These are phyloP conservation scores for Fusarium miscanthi DNA, from an alignment of 2,329 filamentous ascomycete genomes.

Conservation along the genomic window DNA sequence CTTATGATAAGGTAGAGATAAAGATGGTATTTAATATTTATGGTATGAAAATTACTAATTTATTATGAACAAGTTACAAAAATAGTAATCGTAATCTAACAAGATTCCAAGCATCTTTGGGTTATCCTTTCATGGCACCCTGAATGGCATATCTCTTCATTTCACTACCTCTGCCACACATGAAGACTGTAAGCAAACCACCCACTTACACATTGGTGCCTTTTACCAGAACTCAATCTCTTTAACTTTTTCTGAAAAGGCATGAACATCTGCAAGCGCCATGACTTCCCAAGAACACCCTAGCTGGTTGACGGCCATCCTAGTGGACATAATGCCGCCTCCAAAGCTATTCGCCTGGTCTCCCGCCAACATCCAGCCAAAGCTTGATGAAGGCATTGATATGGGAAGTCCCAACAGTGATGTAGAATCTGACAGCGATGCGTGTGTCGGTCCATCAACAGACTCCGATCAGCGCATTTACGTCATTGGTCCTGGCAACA, in stretches of 20 bases:
- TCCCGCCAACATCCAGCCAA: not conserved
- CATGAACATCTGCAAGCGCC: rapidly evolving
- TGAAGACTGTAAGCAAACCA: too few species aligned
- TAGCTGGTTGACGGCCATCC: not conserved
- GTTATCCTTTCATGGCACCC: not conserved
- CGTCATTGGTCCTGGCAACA: slow-evolving; percentile 13
- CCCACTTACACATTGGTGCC: not conserved
- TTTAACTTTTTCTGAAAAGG: not conserved
- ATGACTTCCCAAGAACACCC: not conserved
- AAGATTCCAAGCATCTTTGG: rapidly evolving
- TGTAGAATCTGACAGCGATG: not conserved
- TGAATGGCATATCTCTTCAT: too few species aligned
- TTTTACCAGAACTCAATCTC: too few species aligned
- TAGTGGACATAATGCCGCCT: not conserved
- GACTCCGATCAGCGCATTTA: not conserved
- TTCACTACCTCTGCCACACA: too few species aligned
- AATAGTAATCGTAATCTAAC: not conserved
- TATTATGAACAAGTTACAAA: rapidly evolving
- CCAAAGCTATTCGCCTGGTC: slow-evolving; percentile 15
- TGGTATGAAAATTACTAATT: not conserved
- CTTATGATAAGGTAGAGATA: rapidly evolving
- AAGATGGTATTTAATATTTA: too few species aligned
- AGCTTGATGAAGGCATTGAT: not conserved
- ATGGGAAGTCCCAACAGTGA: not conserved
- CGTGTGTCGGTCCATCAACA: not conserved